Evolutionary conservation across 345 rosid genomes (phyloP), one percentile per base, ranked within the genome.

Genomic region (Camelina hispida): DNA sequence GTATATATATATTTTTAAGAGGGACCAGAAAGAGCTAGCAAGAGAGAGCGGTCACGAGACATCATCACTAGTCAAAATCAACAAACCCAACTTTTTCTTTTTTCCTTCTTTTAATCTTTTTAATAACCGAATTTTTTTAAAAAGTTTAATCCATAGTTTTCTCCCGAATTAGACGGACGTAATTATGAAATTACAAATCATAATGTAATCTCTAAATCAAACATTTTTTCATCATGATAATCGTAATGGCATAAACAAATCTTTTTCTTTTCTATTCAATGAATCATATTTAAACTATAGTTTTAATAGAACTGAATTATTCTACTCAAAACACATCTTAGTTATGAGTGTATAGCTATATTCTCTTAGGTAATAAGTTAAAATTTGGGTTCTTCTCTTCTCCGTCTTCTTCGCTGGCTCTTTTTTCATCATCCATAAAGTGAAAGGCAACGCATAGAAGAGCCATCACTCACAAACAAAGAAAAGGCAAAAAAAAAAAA

Each of bases 61-160:
- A 78, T 78, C 72, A 72, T 78, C 56, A 78, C 77, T 78, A 72
- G 81, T 78, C 77, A 78, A 78, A 76, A 78, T 71, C 77, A 72
- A 67, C 64, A 59, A 35, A 66, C 77, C 62, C 77, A 64, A 66
- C 77, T 66, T 72, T 71, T 59, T 59, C 59, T 18, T 71, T 66
- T 78, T 70, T 58, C 58, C 23, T 58, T 18, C 75, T 65, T 65
- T 65, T 57, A 47, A 57, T 55, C 59, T 56, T 69, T 28, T 69
- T 63, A 70, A 46, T 70, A 46, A 63, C 48, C 40, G 8, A 63
- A n/a, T 6, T 8, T 55, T 56, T 63, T 46, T 25, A 40, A 50
- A 18, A 67, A 67, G 68, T 59, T 69, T 35, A 59, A 18, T 60
- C 69, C 22, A 68, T 7, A 28, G 17, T 52, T 69, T 76, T 69